Evolutionary conservation across 108 stramenopile genomes (phyloP).

Genomic region (Discostella pseudostelligera): DNA sequence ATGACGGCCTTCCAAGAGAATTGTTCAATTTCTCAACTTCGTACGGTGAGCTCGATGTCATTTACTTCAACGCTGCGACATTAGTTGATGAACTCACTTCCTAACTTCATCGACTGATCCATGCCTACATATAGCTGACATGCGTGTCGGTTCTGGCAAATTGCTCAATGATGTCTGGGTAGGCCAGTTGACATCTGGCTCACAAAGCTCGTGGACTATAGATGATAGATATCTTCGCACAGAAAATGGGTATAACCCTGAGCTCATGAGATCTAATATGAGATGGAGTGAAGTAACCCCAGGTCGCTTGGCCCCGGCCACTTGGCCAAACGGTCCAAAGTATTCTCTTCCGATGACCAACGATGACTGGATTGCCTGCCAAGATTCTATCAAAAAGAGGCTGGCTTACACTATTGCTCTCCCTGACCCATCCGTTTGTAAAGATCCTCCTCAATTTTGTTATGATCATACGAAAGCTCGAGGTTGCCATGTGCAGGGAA

Average conservation of each 20-base stretch:
- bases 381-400: slow-evolving; percentile 46
- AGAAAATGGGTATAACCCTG: slow-evolving; percentile 14
- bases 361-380: slow-evolving; percentile 78
- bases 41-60: not conserved
- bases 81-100: not conserved
- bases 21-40: not conserved
- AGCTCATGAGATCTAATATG: slow-evolving; percentile 47
- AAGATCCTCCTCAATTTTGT: slow-evolving; percentile 33
- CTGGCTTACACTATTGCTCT: slow-evolving; percentile 17
- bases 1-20: slow-evolving; percentile 44
- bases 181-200: slow-evolving; percentile 15
- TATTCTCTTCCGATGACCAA: slow-evolving; percentile 43
- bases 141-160: slow-evolving; percentile 29
- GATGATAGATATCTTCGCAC: slow-evolving; percentile 36
- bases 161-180: slow-evolving; percentile 58
- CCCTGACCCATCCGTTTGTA: slow-evolving; percentile 30
- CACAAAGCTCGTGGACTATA: slow-evolving; percentile 35
- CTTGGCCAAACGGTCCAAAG: slow-evolving; percentile 25
- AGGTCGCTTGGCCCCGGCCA: slow-evolving; percentile 41
- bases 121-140: too few species aligned
- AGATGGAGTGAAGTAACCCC: slow-evolving; percentile 39
- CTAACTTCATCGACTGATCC: not conserved
- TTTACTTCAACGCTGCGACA: not conserved
- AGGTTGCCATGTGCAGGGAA: slow-evolving; percentile 36
- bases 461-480: slow-evolving; percentile 24